phyloP scores from a whole-genome alignment of 495 filamentous ascomycete species.

The Viridothelium virens region DNA sequence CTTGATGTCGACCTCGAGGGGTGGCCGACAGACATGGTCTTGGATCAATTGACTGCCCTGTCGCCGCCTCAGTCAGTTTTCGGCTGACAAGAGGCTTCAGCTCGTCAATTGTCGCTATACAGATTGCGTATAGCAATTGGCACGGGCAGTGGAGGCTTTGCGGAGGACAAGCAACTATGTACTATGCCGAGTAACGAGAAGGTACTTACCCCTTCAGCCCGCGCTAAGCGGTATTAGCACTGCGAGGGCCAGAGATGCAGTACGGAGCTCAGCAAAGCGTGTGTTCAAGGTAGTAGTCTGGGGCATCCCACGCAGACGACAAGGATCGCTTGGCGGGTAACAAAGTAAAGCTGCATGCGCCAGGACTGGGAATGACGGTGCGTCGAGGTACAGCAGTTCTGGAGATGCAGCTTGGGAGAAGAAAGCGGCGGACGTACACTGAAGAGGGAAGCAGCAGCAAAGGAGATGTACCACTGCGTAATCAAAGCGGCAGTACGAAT shows the following conservation, averaged over 20 bases:
- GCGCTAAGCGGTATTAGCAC: slow-evolving; percentile 22
- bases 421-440: not conserved
- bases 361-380: slow-evolving; percentile 20
- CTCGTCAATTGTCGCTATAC: slow-evolving; percentile 12
- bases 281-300: slow-evolving; percentile 20
- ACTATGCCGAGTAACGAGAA: not conserved
- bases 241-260: not conserved
- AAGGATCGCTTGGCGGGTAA: slow-evolving; percentile 21
- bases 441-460: slow-evolving; percentile 2
- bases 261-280: slow-evolving; percentile 1
- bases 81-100: not conserved
- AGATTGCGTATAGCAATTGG: slow-evolving; percentile 3
- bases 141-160: not conserved
- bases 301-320: slow-evolving; percentile 28
- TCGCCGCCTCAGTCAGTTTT: slow-evolving; percentile 2
- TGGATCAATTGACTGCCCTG: slow-evolving; percentile 9
- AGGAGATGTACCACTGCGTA: slow-evolving; percentile 6
- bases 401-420: not conserved
- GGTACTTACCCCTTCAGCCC: slow-evolving; percentile 16
- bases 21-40: slow-evolving; percentile 41
- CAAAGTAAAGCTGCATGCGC: slow-evolving; percentile 27
- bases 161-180: slow-evolving; percentile 1
- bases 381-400: slow-evolving; percentile 21
- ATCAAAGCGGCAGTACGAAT: slow-evolving; percentile 9
- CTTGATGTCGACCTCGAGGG: slow-evolving; percentile 47